A percentile compares a stretch with the other conserved stretches of the same genome.
phyloP scores from a whole-genome alignment of 108 stramenopile genomes.

The Cyclostephanos tholiformis region DNA sequence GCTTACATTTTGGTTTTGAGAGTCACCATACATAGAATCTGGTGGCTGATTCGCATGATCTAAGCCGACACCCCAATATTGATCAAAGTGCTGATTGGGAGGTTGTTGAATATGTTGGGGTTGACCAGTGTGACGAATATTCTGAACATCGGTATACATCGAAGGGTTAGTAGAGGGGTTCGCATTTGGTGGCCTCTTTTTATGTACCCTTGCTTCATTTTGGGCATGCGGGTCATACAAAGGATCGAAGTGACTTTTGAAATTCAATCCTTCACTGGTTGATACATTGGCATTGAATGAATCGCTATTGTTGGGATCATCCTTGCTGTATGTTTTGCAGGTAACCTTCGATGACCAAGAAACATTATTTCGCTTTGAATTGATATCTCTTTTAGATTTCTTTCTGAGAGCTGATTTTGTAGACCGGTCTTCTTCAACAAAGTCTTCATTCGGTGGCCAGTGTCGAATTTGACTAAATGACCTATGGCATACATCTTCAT shows the following conservation, averaged over 20 bases:
- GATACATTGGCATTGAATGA: constrained; percentile 53
- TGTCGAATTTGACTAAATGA: constrained; percentile 51
- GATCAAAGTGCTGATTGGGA: constrained; percentile 47
- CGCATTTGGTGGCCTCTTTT: constrained; percentile 24
- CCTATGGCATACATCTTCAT: constrained; percentile 43
- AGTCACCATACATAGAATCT: constrained; percentile 52
- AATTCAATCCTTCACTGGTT: constrained; percentile 50
- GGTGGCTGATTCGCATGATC: constrained; percentile 45
- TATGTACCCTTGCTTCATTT: constrained; percentile 42
- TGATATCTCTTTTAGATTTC: constrained; percentile 19
- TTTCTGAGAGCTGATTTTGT: constrained; percentile 42
- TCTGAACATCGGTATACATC: constrained; percentile 10
- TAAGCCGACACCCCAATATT: constrained; percentile 39
- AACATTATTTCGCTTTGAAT: constrained; percentile 27
- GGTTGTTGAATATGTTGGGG: constrained; percentile 27
- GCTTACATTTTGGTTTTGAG: constrained; percentile 30
- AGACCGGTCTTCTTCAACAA: constrained; percentile 20
- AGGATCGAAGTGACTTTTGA: constrained; percentile 44
- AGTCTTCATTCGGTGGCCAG: constrained; percentile 40
- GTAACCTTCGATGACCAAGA: constrained; percentile 55
- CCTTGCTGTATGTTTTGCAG: constrained; percentile 59
- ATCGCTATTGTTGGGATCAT: constrained; percentile 37
- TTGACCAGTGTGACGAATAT: constrained; percentile 3
- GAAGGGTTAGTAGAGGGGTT: neutral
- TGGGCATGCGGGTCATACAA: constrained; percentile 49